phyloP scores from a whole-genome alignment of 345 rosid species.

The Camelina neglecta region DNA sequence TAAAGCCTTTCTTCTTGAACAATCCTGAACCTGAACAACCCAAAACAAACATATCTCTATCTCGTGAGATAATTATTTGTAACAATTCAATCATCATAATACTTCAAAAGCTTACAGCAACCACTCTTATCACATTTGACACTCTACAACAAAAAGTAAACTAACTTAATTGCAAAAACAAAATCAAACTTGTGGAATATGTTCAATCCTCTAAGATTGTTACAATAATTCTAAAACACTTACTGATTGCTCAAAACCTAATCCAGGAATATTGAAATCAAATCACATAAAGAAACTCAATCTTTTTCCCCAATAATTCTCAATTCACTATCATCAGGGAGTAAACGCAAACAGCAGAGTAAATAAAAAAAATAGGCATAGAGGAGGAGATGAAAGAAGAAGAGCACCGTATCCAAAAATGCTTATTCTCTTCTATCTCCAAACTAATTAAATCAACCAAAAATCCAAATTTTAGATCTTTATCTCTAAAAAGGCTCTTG shows the following conservation, averaged over 20 bases:
- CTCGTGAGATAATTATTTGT: no score
- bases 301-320: not conserved
- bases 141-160: not conserved
- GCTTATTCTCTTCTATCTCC: no score
- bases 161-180: not conserved
- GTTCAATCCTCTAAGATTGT: not conserved
- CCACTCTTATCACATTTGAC: slow-evolving; percentile 24
- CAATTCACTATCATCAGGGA: not conserved
- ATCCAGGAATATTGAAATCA: no score
- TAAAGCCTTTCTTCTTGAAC: slow-evolving; percentile 77
- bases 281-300: no score
- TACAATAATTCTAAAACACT: not conserved
- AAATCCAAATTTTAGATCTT: no score
- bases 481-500: no score
- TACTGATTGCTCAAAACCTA: not conserved
- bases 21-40: slow-evolving; percentile 71
- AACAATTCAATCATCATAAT: no score
- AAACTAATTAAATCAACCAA: no score
- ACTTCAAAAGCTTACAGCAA: not conserved
- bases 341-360: not conserved
- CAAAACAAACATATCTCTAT: no score
- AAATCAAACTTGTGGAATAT: not conserved
- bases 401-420: no score
- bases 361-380: not conserved
- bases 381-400: not conserved